Conservation (phyloP, 1,139 yeast species). For the Nakaseomyces nivariensis region DNA sequence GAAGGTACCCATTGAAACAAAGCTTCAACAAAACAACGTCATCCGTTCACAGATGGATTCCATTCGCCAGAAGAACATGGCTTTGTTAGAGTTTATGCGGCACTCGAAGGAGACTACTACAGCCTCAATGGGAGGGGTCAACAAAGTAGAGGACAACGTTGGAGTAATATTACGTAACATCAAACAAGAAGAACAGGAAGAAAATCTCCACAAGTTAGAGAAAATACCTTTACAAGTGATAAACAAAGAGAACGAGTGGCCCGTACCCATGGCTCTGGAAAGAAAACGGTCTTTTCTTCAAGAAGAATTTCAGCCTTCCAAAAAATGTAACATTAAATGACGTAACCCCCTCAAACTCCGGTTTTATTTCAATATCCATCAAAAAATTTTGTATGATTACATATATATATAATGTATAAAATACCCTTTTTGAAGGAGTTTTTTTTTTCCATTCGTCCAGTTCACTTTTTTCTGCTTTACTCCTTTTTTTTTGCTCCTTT, state of each 20-base stretch:
- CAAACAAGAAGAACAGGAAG: background rate
- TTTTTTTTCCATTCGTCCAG: background rate
- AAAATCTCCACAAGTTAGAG: background rate
- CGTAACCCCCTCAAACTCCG: no score
- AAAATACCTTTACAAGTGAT: background rate
- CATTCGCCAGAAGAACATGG: background rate
- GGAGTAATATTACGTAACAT: background rate
- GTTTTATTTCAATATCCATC: no score
- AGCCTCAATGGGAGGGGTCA: background rate
- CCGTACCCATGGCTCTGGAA: no score
- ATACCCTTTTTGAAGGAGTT: background rate
- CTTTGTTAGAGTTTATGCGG: background rate
- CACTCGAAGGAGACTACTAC: background rate
- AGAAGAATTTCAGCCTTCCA: slow-evolving; percentile 1
- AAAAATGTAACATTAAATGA: background rate
- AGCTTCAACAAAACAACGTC: background rate
- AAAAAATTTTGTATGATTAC: no score
- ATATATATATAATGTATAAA: background rate
- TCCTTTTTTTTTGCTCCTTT: no score
- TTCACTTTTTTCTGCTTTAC: background rate
- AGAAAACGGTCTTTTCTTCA: background rate
- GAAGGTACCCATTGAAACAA: background rate
- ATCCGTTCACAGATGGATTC: background rate
- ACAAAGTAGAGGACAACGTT: background rate
- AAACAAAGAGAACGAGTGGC: background rate